Evolutionary conservation across 2,329 filamentous ascomycete genomes (phyloP), one percentile per base, ranked within the genome.

Genomic region (Monilinia aucupariae): DNA sequence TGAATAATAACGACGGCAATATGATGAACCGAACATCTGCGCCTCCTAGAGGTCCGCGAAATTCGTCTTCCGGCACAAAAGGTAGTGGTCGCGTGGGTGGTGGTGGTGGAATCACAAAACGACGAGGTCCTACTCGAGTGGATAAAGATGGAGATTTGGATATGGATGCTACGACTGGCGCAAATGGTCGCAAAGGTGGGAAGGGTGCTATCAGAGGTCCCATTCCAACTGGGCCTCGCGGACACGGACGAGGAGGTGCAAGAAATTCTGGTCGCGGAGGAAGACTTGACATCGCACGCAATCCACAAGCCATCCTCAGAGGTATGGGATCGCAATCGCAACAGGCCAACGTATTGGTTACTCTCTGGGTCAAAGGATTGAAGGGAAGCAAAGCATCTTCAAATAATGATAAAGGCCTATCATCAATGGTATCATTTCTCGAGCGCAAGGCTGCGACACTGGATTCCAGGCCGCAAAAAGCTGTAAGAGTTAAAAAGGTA

Each of bases 401-500:
- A 34, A 89, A 91, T 67, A 73, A 81, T 37, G 88, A 89, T 62
- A 86, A 88, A 55, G 89, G 89, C 25, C 72, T 89, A 32, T 80
- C 81, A 64, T 82, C 84, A 64, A 78, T 91, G 37, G 74, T 91
- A 60, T 78, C 79, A 58, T 91, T 91, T 72, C 76, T 92, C 66
- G 87, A 91, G 76, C 84, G 86, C 71, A 91, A 91, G 75, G 82
- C 88, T 53, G 80, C 81, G 62, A 76, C 80, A 67, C 78, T 85
- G 73, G 71, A 74, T 65, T 72, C 77, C 71, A 79, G 82, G 71
- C 70, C 70, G 59, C 71, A 70, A 39, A 71, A 65, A 59, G 78
- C 79, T 68, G 79, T 90, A 70, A 85, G 81, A 73, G 86, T 92
- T 67, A 86, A 85, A 78, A 90, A 91, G 86, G 89, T 92, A 89